phyloP scores from a whole-genome alignment of 768 basidiomycete genomes.

The Pleurotus tuber-regium region DNA sequence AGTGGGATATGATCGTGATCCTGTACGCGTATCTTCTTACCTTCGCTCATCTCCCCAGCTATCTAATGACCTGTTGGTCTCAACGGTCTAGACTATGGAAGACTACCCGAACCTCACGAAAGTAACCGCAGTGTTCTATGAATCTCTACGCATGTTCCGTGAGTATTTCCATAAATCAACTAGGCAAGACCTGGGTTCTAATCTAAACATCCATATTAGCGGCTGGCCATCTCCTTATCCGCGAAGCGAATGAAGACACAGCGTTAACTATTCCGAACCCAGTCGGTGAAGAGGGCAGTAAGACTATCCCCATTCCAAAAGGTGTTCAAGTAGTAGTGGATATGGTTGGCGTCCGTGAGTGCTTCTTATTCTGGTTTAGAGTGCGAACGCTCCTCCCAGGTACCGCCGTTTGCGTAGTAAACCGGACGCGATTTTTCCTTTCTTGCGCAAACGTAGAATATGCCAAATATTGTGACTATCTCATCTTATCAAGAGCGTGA shows the following conservation, averaged over 20 bases:
- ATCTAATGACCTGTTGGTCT: neutral
- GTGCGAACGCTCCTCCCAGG: no score
- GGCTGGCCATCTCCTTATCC: conserved; percentile 37
- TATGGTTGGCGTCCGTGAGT: conserved; percentile 48
- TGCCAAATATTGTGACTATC: no score
- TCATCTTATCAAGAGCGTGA: no score
- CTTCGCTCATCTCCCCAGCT: neutral
- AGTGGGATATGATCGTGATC: conserved; percentile 32
- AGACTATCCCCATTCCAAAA: conserved; percentile 34
- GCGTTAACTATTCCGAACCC: conserved; percentile 39
- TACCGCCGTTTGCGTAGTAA: no score
- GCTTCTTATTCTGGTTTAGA: conserved; percentile 12
- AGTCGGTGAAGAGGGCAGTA: conserved; percentile 35
- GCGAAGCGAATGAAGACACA: conserved; percentile 42
- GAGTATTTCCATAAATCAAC: conserved; percentile 20
- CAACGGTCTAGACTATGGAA: conserved; percentile 30
- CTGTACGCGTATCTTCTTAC: conserved; percentile 21
- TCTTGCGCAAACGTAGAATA: no score
- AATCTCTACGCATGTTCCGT: conserved; percentile 46
- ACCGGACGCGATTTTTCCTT: no score
- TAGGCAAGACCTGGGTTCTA: neutral
- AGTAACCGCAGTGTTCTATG: conserved; percentile 41
- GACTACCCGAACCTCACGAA: conserved; percentile 40
- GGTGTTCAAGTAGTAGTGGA: conserved; percentile 41
- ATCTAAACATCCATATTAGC: no score